Evolutionary conservation across 2,329 filamentous ascomycete species (phyloP), one percentile per base, ranked within the genome.

Genomic region (Penicillium sp.): DNA sequence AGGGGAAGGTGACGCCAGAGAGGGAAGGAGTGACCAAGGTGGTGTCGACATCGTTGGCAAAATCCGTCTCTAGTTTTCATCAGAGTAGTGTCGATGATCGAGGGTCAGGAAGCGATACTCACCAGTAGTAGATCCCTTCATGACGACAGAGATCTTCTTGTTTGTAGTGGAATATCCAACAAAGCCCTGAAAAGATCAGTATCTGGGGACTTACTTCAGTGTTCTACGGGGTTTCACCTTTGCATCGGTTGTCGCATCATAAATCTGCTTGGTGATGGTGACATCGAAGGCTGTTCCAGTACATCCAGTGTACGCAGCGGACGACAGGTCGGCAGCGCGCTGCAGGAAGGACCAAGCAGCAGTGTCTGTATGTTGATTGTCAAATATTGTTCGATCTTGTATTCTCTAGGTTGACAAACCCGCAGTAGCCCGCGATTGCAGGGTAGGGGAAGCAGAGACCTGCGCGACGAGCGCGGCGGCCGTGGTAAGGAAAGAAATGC

Each of bases 281-380:
- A 71, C 62, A 60, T 72, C 69, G 31, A 71, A 72, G 5, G 69
- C 69, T 9, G 50, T 59, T 16, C 61, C 62, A 8, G 29, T 48
- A 43, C 69, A 71, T 39, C 65, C 69, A 3, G 59, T 67, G 48
- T 71, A 71, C 1, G 68, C 67, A 39, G 68, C 69, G 7, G 69
- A 72, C 9, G 69, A 68, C 13, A 72, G 61, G 26, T 71, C 45
- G n/a, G 69, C 69, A 3, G 69, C 63, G 35, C 69, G 62, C 10
- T 63, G 63, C 21, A 71, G 55, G 31, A 64, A 60, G 13, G 57
- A 9, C 21, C 61, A 70, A 9, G 60, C 61, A 33, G 56, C 46
- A 10, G 61, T 9, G 35, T 62, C 68, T 68, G 21, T 21, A 24
- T 31, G 46, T 4, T 49, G 6, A 44, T 37, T 13, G 42, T 55